Conservation (phyloP, 768 basidiomycete genomes). For the Macrolepiota dolichaula region DNA sequence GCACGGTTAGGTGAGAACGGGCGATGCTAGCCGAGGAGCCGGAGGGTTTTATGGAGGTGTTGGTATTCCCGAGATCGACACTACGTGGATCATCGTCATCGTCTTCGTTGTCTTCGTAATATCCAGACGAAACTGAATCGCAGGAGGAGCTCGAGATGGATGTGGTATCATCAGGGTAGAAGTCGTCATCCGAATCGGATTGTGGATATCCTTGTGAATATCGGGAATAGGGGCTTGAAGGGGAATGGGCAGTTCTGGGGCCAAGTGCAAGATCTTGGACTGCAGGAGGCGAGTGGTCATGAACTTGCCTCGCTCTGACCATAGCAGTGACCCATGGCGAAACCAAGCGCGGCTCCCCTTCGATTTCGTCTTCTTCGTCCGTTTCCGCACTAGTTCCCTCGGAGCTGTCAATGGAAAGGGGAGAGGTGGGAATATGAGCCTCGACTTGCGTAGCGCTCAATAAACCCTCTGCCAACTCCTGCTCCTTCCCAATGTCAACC, state of each 20-base stretch:
- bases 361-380: background rate
- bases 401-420: background rate
- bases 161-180: background rate
- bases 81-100: background rate
- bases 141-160: background rate
- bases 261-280: background rate
- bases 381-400: background rate
- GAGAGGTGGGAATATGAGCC: background rate
- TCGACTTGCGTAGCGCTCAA: background rate
- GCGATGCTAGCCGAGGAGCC: background rate
- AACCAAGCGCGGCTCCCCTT: background rate
- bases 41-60: background rate
- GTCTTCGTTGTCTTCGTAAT: background rate
- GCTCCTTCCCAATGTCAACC: background rate
- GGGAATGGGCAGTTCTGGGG: background rate
- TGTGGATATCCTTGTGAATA: background rate
- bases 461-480: background rate
- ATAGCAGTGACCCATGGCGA: background rate
- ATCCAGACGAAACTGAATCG: background rate
- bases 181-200: background rate
- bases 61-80: background rate
- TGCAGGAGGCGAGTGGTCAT: background rate
- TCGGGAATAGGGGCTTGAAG: background rate
- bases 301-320: background rate
- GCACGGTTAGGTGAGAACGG: background rate